Percentiles rank a stretch among this genome's conserved stretches.
phyloP scores from a whole-genome alignment of 192 early-diverging fungal species.

The Entophlyctis luteolus region DNA sequence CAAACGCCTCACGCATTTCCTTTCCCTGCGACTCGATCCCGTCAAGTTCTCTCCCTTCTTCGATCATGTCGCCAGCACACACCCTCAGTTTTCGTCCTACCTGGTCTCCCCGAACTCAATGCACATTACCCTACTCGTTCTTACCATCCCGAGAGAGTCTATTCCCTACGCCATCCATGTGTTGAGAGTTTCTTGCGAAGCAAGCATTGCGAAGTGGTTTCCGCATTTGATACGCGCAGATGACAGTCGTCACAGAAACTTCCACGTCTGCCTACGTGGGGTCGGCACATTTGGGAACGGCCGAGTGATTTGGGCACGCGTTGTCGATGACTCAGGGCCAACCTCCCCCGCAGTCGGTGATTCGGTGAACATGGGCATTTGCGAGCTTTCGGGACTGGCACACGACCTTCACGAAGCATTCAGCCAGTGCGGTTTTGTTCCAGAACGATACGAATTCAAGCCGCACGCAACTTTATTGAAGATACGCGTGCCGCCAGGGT shows the following conservation, averaged over 20 bases:
- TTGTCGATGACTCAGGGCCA: background rate
- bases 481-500: background rate
- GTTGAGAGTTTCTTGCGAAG: background rate
- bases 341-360: background rate
- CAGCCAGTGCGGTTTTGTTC: background rate
- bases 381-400: background rate
- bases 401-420: conserved; percentile 5
- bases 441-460: background rate
- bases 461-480: conserved; percentile 9
- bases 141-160: background rate
- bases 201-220: background rate
- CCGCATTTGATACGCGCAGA: background rate
- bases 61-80: background rate
- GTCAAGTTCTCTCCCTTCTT: background rate
- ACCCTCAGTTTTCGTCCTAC: background rate
- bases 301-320: conserved; percentile 1
- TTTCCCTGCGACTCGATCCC: conserved; percentile 5
- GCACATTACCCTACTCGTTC: conserved; percentile 1
- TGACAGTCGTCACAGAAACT: too few species aligned
- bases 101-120: background rate
- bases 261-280: background rate
- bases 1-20: conserved; percentile 4
- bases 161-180: background rate
- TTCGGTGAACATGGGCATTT: background rate
- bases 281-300: conserved; percentile 13